phyloP scores from a whole-genome alignment of 1,139 yeast species.

The Pichia sp. region DNA sequence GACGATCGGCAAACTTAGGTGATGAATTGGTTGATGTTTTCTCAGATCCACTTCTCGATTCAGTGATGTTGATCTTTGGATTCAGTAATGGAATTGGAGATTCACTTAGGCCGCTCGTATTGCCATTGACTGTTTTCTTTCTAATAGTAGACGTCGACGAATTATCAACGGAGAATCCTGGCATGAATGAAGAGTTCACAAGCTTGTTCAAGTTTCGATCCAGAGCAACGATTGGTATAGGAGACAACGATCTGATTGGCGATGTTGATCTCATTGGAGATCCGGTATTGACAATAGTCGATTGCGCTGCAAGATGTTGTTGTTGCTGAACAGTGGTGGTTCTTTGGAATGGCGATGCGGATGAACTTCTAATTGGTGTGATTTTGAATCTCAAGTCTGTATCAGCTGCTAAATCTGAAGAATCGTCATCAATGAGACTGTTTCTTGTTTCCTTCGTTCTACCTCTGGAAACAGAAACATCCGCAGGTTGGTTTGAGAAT shows the following conservation, averaged over 20 bases:
- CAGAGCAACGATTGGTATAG: constrained; percentile 13
- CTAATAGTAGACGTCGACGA: too few relatives aligned
- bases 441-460: too few relatives aligned
- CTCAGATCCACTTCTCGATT: background rate
- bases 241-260: constrained; percentile 17
- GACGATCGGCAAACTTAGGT: background rate
- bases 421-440: too few relatives aligned
- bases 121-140: too few relatives aligned
- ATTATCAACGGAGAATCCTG: constrained; percentile 16
- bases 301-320: constrained; percentile 8
- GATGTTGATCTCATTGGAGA: constrained; percentile 20
- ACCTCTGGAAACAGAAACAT: background rate
- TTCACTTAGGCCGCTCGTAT: too few relatives aligned
- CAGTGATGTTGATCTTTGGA: constrained; percentile 1
- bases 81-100: background rate
- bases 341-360: constrained; percentile 20
- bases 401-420: constrained; percentile 26
- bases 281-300: constrained; percentile 9
- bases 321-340: constrained; percentile 23
- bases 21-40: background rate
- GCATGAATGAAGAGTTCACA: constrained; percentile 15
- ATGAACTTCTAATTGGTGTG: constrained; percentile 30
- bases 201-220: constrained; percentile 14
- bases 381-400: constrained; percentile 30
- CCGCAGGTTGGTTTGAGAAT: background rate